These are phyloP conservation scores for Hondaea fermentalgiana DNA, from an alignment of 108 stramenopile genomes.

Conservation along the genomic window DNA sequence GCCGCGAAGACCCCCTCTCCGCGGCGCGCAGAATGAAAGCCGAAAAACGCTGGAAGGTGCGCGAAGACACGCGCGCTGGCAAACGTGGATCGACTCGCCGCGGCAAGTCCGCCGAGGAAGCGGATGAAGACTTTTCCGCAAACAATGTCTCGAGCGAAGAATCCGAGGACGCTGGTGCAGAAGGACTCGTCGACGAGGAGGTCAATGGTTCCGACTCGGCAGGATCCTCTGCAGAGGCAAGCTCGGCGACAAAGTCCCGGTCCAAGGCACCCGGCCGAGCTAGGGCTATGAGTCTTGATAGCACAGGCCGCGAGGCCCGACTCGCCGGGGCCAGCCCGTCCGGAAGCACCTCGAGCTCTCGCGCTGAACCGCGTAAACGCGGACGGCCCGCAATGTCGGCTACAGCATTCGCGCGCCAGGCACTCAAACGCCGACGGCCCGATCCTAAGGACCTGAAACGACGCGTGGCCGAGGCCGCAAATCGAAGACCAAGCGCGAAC, in stretches of 20 bases:
- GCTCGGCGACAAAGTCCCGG: neutral
- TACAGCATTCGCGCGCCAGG: neutral
- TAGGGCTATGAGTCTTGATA: neutral
- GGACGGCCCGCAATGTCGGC: neutral
- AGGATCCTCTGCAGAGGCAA: neutral
- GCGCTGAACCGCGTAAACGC: neutral
- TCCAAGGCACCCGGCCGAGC: neutral
- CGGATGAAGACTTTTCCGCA: neutral
- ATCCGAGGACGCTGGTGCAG: neutral
- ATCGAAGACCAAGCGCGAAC: neutral
- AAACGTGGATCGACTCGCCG: neutral
- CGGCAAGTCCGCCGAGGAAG: neutral
- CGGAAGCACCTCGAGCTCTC: neutral
- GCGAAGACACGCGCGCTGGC: neutral
- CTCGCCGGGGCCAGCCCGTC: neutral
- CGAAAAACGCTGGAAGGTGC: neutral
- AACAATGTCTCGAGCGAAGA: neutral
- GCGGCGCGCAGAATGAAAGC: neutral
- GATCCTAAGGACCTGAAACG: neutral
- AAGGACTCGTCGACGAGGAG: neutral
- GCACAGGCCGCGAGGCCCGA: neutral
- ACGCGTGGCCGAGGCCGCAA: neutral
- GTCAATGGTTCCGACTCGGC: neutral
- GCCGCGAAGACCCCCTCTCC: neutral
- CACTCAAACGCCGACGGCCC: neutral